Evolutionary conservation across 179 eudicot species (phyloP), one percentile per base, ranked within the genome.

Genomic region (Camellia oleifera): DNA sequence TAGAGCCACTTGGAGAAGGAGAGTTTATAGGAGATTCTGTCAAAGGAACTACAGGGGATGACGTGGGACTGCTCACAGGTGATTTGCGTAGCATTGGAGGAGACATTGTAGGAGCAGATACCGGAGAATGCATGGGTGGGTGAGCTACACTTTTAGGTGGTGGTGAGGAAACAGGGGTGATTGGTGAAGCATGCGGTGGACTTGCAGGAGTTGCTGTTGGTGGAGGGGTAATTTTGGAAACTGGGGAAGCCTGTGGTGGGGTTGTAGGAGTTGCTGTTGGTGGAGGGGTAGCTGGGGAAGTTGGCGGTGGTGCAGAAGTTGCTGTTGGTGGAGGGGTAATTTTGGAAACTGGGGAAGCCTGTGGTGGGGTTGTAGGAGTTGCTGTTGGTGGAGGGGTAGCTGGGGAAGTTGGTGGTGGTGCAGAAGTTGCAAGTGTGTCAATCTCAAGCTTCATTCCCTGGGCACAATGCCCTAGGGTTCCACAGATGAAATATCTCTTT

Each of bases 401-500:
- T 4, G 80, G 53, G 0, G 83, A 2, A 2, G 20, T 6, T 14
- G 82, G 68, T 72, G 85, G 79, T 3, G 83, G 76, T 46, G 79
- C 11, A 23, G 87, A 2, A 11, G 87, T 45, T 44, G 85, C 83
- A 3, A 82, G 77, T 0, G 83, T 80, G 76, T 84, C 48, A 13
- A 87, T 71, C 72, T 84, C 79, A 65, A 87, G 13, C 77, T 87
- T 87, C 89, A 84, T 84, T 73, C 89, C 87, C 75, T 58, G 80
- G 77, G 54, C 66, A 75, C 89, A 87, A 75, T 87, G 89, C 44
- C 81, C 83, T 2, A 12, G 6, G 10, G 62, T 78, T 53, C 85
- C 87, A 73, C 89, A 87, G 5, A 84, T 78, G 82, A 87, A 87
- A 82, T 87, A 87, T 46, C 85, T 71, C 62, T 79, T 87, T 13